Conservation (phyloP, 306 rosid species). For the Quillaja saponaria region DNA sequence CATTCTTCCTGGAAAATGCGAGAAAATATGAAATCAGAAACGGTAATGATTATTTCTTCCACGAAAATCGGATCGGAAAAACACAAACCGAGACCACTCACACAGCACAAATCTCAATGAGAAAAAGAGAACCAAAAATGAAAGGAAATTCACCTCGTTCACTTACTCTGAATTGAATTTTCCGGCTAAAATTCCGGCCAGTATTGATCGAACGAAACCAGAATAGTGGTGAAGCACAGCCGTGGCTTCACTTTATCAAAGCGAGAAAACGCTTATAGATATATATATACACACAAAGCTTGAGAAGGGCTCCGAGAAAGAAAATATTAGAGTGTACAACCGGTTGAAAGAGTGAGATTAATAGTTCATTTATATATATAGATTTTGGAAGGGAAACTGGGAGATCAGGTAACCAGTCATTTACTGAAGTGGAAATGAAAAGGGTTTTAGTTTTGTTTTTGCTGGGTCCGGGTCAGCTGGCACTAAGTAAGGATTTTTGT, state of each 20-base stretch:
- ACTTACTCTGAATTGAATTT: constrained; percentile 31
- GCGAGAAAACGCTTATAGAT: background rate
- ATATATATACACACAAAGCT: constrained; percentile 11
- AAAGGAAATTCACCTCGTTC: background rate
- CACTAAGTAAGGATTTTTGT: constrained; percentile 8
- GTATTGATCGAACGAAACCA: background rate
- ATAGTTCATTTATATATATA: background rate
- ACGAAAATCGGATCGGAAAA: constrained; percentile 40
- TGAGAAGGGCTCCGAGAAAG: background rate
- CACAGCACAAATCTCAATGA: constrained; percentile 11
- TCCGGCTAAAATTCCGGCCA: constrained; percentile 12
- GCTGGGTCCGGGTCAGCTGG: constrained; percentile 19
- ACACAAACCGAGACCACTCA: constrained; percentile 21
- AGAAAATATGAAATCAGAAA: background rate
- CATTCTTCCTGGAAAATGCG: constrained; percentile 18
- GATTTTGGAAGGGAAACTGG: background rate
- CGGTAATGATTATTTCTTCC: constrained; percentile 28
- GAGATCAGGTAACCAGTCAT: constrained; percentile 33
- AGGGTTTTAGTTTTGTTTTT: too few relatives aligned
- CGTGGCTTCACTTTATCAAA: constrained; percentile 11
- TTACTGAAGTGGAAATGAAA: too few relatives aligned
- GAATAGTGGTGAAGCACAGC: constrained; percentile 7
- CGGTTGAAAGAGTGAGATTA: background rate
- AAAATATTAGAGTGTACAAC: constrained; percentile 7
- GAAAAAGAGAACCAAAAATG: constrained; percentile 25